These are phyloP conservation scores for Lentinula sp. DNA, from an alignment of 768 basidiomycete species.

Conservation along the genomic window DNA sequence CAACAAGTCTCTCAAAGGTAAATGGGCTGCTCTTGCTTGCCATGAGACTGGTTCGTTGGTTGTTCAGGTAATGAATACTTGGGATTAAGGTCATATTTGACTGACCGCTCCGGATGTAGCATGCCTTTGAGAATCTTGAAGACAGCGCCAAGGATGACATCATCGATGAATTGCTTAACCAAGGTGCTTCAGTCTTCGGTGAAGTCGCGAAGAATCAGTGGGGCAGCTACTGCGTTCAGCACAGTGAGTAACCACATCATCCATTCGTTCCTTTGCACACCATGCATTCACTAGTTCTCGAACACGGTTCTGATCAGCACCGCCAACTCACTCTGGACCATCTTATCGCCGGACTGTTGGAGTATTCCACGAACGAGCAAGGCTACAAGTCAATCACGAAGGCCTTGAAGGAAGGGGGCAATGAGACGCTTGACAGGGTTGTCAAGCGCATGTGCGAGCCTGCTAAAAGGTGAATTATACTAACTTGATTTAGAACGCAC, in stretches of 20 bases:
- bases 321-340: conserved; percentile 74
- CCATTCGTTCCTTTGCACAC: not conserved
- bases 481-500: not conserved
- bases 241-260: conserved; percentile 45
- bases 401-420: conserved; percentile 79
- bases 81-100: not conserved
- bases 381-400: conserved; percentile 86
- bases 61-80: conserved; percentile 55
- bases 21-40: conserved; percentile 85
- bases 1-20: conserved; percentile 81
- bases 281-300: conserved; percentile 48
- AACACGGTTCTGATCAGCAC: conserved; percentile 76
- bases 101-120: conserved; percentile 30
- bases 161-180: conserved; percentile 75
- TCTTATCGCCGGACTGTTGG: conserved; percentile 67
- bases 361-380: conserved; percentile 78
- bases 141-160: conserved; percentile 81
- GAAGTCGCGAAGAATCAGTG: conserved; percentile 85
- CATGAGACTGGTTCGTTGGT: conserved; percentile 89
- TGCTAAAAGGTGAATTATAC: conserved; percentile 59
- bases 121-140: conserved; percentile 83
- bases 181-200: conserved; percentile 58
- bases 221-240: conserved; percentile 85
- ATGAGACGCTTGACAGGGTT: conserved; percentile 66
- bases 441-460: conserved; percentile 84